Base-by-base conservation (phyloP, 352 stramenopile species). In the Globisporangium splendens region DNA sequence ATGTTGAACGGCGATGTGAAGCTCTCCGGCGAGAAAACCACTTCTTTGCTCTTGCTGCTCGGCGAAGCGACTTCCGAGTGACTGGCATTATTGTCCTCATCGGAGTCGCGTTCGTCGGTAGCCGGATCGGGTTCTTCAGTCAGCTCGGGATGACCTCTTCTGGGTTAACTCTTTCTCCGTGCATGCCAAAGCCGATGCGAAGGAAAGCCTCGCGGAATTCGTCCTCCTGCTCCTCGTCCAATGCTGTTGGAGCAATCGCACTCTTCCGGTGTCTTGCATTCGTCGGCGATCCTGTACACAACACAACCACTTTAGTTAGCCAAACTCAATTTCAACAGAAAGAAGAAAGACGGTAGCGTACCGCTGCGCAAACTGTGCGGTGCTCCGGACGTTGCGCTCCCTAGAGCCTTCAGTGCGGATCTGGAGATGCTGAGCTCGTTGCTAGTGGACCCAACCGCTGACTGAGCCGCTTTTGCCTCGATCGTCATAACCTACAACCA, bases 1-100 rank as follows among this genome's bases (percentile, higher is more conserved):
- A 91, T 72, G 54, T 91, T 94, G 60, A 80, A 92, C 8, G 82
- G 79, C 5, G 80, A 93, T 18, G 84, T 90, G 39, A 91, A 85
- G 52, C 70, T 79, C 18, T 88, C 73, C 11, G 75, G 56, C 1
- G 73, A 77, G 20, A 85, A 61, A 11, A 57, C 53, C 2, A 59
- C 13, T 48, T 69, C 61, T 42, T 62, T 63, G 21, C 21, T 59
- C 42, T n/a, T 61, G 41, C 5, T 50, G 28, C 31, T 41, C 2
- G 4, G 46, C 46, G 22, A 33, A 41, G 8, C 42, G 8, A 38
- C 51, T 42, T 64, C 49, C 14, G 55, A 49, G 15, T 75, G 24
- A 0, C 28, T 50, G 2, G 50, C 53, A 20, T 51, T 46, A 10
- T 14, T 47, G 7, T 54, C 57, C 14, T 63, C 33, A 21, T 39